Evolutionary conservation across 2,329 filamentous ascomycete species (phyloP).

Genomic region (Aspergillus aculeatinus): DNA sequence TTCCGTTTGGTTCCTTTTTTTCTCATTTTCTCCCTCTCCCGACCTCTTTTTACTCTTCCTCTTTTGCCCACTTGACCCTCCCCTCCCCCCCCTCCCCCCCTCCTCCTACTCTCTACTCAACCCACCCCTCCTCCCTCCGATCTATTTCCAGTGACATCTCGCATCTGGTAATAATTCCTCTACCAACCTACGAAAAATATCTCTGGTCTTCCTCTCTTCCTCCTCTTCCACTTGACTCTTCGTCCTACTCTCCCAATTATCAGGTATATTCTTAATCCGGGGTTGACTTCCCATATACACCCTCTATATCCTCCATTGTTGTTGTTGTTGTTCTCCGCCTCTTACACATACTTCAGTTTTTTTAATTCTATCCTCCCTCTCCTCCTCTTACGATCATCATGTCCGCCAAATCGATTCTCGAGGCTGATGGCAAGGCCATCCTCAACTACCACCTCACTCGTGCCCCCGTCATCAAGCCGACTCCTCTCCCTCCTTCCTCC

Average conservation of each 20-base stretch:
- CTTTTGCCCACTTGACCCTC: conserved; percentile 7
- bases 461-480: conserved; percentile 95
- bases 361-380: conserved; percentile 12
- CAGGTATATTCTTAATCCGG: conserved; percentile 15
- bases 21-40: conserved; percentile 10
- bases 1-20: conserved; percentile 7
- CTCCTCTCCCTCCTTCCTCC: conserved; percentile 77
- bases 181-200: conserved; percentile 3
- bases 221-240: conserved; percentile 3
- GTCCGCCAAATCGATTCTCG: conserved; percentile 95
- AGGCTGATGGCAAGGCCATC: conserved; percentile 99
- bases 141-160: background rate
- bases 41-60: conserved; percentile 6
- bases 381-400: conserved; percentile 50
- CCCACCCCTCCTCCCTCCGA: conserved; percentile 6
- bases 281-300: conserved; percentile 16
- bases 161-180: conserved; percentile 1
- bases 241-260: background rate
- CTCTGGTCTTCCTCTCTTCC: conserved; percentile 13
- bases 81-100: conserved; percentile 1
- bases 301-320: background rate
- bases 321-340: conserved; percentile 5
- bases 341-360: background rate
- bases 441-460: conserved; percentile 99
- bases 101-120: conserved; percentile 6